Base-by-base conservation (phyloP, 257 asterid species). In the Scutellaria galericulata region DNA sequence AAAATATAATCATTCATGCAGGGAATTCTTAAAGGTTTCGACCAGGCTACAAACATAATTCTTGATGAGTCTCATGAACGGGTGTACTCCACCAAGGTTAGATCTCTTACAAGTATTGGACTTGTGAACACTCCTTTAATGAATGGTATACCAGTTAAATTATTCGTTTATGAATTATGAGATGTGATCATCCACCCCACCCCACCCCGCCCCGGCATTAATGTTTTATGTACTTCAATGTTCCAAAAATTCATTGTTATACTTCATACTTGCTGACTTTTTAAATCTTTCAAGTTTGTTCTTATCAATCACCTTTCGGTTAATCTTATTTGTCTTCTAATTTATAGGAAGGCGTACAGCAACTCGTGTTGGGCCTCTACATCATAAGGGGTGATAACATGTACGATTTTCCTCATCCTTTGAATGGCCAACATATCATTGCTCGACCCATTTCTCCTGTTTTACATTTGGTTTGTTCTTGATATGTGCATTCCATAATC, bases 61-160 rank as follows among this genome's bases (percentile, higher is more conserved):
- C 97, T 95, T 54, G 99, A 95, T 69, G 99, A 95, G 81, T 95
- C 99, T 77, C 97, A 94, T 68, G 99, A 94, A 81, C 89, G 99
- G 46, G 99, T 94, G 12, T 94, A 94, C 83, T 94, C 99, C 72
- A 94, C 98, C 63, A 92, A 94, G 98, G 98, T 94, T 9, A 57
- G 84, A 71, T 59, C 56, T 73, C 59, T 63, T 51, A 4, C 63
- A 9, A 67, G 39, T 18, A 40, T 53, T 42, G 7, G 41, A 62
- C 4, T 0, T 61, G 74, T 55, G 50, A 69, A 37, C 46, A 22
- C 60, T 62, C 18, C 52, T 47, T 14, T 22, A 11, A 20, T 9
- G 15, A 18, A 39, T 58, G 65, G 22, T 41, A 13, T 61, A n/a
- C 14, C 39, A 35, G 2, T 70, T 48, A 47, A 9, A 4, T 35